These are phyloP conservation scores for Quercus berberidifolia DNA, from an alignment of 306 rosid species.

Conservation along the genomic window DNA sequence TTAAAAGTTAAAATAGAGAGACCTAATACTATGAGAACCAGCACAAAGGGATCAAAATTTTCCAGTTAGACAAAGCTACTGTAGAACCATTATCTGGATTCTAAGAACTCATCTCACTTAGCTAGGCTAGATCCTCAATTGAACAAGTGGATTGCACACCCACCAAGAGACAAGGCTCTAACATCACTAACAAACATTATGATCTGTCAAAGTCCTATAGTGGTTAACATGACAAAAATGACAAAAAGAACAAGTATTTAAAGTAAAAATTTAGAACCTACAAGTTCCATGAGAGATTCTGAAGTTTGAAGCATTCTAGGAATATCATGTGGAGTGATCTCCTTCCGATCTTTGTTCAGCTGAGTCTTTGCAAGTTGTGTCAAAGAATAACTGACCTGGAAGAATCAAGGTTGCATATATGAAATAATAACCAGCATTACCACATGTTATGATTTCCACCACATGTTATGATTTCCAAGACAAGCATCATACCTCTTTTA, in stretches of 20 bases:
- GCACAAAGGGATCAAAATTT: slow-evolving; percentile 1
- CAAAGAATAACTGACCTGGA: slow-evolving; percentile 91
- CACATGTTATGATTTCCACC: slow-evolving; percentile 5
- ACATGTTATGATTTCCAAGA: slow-evolving; percentile 8
- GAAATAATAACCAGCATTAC: slow-evolving; percentile 20
- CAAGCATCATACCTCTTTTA: slow-evolving; percentile 72
- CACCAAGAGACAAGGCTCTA: neutral
- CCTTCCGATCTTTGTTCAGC: slow-evolving; percentile 84
- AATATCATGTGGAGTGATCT: slow-evolving; percentile 79
- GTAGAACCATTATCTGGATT: neutral
- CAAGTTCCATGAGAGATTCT: slow-evolving; percentile 77
- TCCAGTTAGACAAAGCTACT: slow-evolving; percentile 4
- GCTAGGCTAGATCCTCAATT: slow-evolving; percentile 4
- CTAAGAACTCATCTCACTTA: slow-evolving; percentile 6
- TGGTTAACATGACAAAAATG: neutral
- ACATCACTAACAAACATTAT: neutral
- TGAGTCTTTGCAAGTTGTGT: slow-evolving; percentile 85
- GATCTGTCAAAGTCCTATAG: neutral
- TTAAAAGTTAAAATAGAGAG: no score
- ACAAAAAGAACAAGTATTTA: neutral
- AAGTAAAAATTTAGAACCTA: slow-evolving; percentile 36
- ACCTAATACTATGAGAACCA: slow-evolving; percentile 22
- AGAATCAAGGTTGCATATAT: slow-evolving; percentile 23
- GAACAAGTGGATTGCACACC: neutral
- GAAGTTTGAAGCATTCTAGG: slow-evolving; percentile 69